Evolutionary conservation across 1,284 basidiomycete genomes (phyloP).

Genomic region (Garcileccinum viscosum): DNA sequence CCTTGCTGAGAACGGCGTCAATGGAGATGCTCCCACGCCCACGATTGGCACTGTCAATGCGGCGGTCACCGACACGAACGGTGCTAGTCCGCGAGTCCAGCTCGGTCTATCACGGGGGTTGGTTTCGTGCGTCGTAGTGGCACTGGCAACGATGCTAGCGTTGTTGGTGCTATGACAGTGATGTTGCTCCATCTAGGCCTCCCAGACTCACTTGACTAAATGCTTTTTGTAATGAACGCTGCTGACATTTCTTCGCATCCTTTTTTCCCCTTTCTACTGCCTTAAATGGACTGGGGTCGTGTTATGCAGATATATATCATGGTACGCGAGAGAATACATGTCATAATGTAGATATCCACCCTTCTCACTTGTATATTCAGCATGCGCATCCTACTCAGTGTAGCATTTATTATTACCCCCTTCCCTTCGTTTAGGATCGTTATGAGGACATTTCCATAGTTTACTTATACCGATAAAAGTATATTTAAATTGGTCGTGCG

Average conservation of each 20-base stretch:
- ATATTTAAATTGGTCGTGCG: too few relatives aligned
- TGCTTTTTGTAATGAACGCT: not conserved
- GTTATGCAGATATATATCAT: not conserved
- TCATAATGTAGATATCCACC: not conserved
- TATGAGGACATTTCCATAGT: not conserved
- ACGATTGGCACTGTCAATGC: constrained; percentile 41
- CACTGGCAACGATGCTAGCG: constrained; percentile 1
- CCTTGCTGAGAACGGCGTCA: constrained; percentile 37
- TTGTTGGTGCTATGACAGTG: constrained; percentile 3
- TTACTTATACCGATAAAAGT: too few relatives aligned
- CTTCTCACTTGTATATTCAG: not conserved
- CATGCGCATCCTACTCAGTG: not conserved
- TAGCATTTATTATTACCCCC: not conserved
- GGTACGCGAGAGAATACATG: not conserved
- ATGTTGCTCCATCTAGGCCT: not conserved
- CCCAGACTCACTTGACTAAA: not conserved
- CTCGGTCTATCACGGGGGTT: not conserved
- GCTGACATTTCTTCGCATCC: not conserved
- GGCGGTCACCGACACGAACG: constrained; percentile 20
- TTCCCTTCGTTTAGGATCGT: not conserved
- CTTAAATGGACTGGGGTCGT: not conserved
- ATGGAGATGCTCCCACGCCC: constrained; percentile 36
- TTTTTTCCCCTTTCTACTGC: not conserved
- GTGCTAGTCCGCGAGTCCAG: not conserved
- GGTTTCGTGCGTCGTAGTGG: not conserved